These are phyloP conservation scores for Sphaerobolus stellatus DNA, from an alignment of 1,284 basidiomycete species.

Conservation along the genomic window DNA sequence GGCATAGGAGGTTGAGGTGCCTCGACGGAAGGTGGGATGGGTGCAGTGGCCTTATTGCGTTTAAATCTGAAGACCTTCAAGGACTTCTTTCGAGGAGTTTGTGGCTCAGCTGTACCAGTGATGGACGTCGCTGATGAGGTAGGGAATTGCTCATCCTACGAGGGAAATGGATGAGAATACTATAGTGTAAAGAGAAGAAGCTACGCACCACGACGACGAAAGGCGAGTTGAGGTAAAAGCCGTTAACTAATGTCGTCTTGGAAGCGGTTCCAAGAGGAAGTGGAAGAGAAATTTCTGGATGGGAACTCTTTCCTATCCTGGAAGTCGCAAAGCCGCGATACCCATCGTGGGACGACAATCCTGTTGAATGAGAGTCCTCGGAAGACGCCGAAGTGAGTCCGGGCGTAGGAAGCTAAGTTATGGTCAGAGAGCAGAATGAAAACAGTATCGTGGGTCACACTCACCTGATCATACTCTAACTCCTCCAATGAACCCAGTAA, in stretches of 20 bases:
- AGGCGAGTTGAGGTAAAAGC: neutral
- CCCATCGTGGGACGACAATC: too few species aligned
- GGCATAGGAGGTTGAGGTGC: neutral
- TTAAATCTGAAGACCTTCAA: neutral
- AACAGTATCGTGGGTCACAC: neutral
- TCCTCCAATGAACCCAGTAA: too few species aligned
- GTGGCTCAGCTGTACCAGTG: neutral
- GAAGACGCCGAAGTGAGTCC: neutral
- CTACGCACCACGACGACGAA: neutral
- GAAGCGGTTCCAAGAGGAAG: too few species aligned
- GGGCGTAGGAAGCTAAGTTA: neutral
- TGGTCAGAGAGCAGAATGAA: neutral
- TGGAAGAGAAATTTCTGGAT: too few species aligned
- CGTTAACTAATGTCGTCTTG: neutral
- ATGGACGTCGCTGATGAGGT: neutral
- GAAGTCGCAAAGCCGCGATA: too few species aligned
- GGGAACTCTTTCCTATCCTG: too few species aligned
- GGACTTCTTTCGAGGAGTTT: neutral
- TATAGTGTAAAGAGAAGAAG: neutral
- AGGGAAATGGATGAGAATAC: neutral
- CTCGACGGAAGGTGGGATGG: neutral
- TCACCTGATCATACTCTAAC: slow-evolving; percentile 17
- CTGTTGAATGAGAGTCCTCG: neutral
- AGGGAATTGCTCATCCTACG: neutral
- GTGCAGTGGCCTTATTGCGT: too few species aligned